A percentile compares a stretch with the other conserved stretches of the same genome.
Evolutionary conservation across 768 basidiomycete genomes (phyloP).

Genomic region (Crucibulum laeve): DNA sequence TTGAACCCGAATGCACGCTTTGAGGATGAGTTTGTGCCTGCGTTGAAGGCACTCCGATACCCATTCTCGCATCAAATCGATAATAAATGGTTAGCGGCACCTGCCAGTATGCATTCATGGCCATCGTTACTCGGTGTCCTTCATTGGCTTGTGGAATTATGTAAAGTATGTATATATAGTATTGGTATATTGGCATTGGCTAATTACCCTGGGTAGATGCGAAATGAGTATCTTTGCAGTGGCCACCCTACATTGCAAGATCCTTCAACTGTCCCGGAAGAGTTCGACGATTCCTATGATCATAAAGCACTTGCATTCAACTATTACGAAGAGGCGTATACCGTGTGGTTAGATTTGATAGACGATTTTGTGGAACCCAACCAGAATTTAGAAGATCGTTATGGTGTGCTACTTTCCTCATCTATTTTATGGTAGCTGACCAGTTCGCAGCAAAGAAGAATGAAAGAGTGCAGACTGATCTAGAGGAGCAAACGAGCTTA

Average conservation of each 20-base stretch:
- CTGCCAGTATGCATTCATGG: conserved; percentile 92
- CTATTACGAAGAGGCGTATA: conserved; percentile 66
- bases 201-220: conserved; percentile 17
- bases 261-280: conserved; percentile 57
- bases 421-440: conserved; percentile 3
- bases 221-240: conserved; percentile 50
- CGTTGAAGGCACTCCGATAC: conserved; percentile 75
- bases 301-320: conserved; percentile 77
- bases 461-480: conserved; percentile 56
- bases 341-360: conserved; percentile 58
- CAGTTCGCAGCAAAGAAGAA: conserved; percentile 58
- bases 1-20: conserved; percentile 41
- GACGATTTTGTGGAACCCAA: conserved; percentile 73
- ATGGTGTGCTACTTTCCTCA: conserved; percentile 43
- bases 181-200: background rate
- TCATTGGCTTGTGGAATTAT: conserved; percentile 88
- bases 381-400: conserved; percentile 66
- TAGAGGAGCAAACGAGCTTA: conserved; percentile 52
- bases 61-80: conserved; percentile 78
- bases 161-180: conserved; percentile 51
- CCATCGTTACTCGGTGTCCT: conserved; percentile 81
- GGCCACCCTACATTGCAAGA: conserved; percentile 68
- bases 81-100: conserved; percentile 82
- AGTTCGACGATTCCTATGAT: conserved; percentile 71
- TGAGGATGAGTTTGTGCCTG: conserved; percentile 80